Conservation (phyloP, 2,329 filamentous ascomycete genomes). For the Penicillium sp. region DNA sequence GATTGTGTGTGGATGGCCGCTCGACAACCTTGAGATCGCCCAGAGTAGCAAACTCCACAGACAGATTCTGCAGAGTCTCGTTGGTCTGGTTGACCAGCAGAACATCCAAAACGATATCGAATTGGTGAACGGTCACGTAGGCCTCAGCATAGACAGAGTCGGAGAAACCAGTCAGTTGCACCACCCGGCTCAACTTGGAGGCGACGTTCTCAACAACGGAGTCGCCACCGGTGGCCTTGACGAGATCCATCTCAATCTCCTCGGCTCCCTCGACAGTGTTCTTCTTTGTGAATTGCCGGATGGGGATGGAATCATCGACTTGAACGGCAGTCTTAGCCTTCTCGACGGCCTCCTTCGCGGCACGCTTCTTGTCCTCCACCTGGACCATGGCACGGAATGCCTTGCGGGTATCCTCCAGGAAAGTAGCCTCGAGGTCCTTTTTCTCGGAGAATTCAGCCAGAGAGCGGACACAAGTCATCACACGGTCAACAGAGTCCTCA, state of each 20-base stretch:
- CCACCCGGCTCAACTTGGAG: slow-evolving; percentile 92
- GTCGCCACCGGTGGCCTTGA: slow-evolving; percentile 92
- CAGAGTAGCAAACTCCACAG: slow-evolving; percentile 96
- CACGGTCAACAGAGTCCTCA: slow-evolving; percentile 95
- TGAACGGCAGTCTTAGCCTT: slow-evolving; percentile 93
- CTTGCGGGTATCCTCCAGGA: slow-evolving; percentile 90
- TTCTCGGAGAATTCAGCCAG: slow-evolving; percentile 85
- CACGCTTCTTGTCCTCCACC: slow-evolving; percentile 95
- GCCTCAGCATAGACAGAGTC: slow-evolving; percentile 98
- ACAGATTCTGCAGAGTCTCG: slow-evolving; percentile 94
- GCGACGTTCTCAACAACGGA: slow-evolving; percentile 78
- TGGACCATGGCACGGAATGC: slow-evolving; percentile 97
- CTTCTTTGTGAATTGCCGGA: slow-evolving; percentile 92
- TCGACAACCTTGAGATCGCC: slow-evolving; percentile 98
- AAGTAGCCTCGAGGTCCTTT: slow-evolving; percentile 88
- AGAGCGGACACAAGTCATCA: slow-evolving; percentile 95
- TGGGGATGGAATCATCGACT: slow-evolving; percentile 90
- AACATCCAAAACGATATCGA: slow-evolving; percentile 96
- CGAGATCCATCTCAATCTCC: slow-evolving; percentile 84
- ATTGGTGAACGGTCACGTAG: slow-evolving; percentile 98
- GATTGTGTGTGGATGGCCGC: slow-evolving; percentile 91
- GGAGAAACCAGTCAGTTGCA: slow-evolving; percentile 96
- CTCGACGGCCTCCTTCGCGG: slow-evolving; percentile 88
- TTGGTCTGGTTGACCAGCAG: slow-evolving; percentile 95
- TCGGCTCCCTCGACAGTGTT: slow-evolving; percentile 78